Base-by-base conservation (phyloP, 1,284 basidiomycete species). In the Leccinum pachyderme region DNA sequence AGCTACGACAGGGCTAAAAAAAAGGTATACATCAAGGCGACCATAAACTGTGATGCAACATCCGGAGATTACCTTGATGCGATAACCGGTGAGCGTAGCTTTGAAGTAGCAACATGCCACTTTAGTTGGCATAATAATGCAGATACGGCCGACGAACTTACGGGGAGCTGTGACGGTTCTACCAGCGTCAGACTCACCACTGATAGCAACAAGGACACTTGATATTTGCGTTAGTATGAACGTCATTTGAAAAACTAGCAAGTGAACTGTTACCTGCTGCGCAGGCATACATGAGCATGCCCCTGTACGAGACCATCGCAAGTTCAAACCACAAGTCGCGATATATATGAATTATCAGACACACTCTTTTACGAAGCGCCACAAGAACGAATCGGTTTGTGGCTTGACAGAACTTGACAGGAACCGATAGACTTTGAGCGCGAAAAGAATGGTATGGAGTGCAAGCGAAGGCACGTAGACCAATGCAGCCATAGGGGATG, bases 281-380 rank as follows among this genome's bases (percentile, higher is more conserved):
- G 15, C 52, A 60, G 22, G 45, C 51, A 12, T 53, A 60, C 58
- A 59, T 59, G n/a, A 59, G 46, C 51, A 59, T 59, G 12, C 57
- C 57, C 35, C 53, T 60, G 33, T 18, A 28, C 15, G n/a, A 49
- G 33, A 41, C 18, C 33, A 25, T 28, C 12, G n/a, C 5, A 44
- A n/a, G 41, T 15, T 59, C 24, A 59, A 31, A 18, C 15, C n/a
- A 45, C n/a, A 37, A 11, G 5, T 6, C n/a, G 6, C 15, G 13
- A 12, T 12, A 15, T 25, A 5, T 2, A 43, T 32, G 27, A 25
- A 28, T 41, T n/a, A 28, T 2, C 8, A 12, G 49, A 59, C 49
- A 7, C 22, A 59, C 58, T 59, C 58, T 51, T 59, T 59, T 1
- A 59, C n/a, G 27, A 59, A 56, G 9, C 58, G 37, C 58, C 58